These are phyloP conservation scores for Naegleria lovaniensis DNA, from an alignment of 208 protist genomes.

Conservation along the genomic window DNA sequence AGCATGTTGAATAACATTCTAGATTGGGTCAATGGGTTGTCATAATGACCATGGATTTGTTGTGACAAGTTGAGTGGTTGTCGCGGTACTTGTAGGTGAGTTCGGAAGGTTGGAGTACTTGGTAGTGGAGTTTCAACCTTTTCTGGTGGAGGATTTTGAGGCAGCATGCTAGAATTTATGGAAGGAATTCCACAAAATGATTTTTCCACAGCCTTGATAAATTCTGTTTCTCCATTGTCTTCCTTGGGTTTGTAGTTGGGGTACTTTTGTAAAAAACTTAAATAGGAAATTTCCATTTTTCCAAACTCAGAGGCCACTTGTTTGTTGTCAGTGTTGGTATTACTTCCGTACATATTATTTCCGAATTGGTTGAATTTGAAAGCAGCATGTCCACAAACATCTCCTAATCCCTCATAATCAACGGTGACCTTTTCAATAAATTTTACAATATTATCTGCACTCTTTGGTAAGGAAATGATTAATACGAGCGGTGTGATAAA, in stretches of 20 bases:
- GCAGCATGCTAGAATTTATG: too few relatives aligned
- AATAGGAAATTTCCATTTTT: constrained; percentile 15
- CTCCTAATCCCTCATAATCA: not conserved
- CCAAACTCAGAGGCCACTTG: not conserved
- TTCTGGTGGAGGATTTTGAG: not conserved
- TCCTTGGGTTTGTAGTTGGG: not conserved
- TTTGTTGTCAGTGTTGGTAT: not conserved
- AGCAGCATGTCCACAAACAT: not conserved
- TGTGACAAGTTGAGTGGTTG: not conserved
- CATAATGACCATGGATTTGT: not conserved
- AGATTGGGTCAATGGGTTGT: not conserved
- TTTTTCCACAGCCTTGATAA: not conserved
- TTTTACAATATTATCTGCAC: not conserved
- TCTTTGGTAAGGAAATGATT: not conserved
- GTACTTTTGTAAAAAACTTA: not conserved
- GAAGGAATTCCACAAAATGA: not conserved
- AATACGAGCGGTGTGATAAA: constrained; percentile 1
- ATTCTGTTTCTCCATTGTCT: not conserved
- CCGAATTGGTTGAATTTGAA: constrained; percentile 18
- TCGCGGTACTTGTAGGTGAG: not conserved
- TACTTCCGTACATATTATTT: not conserved
- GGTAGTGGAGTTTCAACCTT: not conserved
- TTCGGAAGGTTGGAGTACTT: not conserved
- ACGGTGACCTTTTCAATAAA: not conserved
- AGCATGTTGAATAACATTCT: not conserved